Evolutionary conservation across 352 stramenopile species (phyloP).

Genomic region (Discostella stelligera): DNA sequence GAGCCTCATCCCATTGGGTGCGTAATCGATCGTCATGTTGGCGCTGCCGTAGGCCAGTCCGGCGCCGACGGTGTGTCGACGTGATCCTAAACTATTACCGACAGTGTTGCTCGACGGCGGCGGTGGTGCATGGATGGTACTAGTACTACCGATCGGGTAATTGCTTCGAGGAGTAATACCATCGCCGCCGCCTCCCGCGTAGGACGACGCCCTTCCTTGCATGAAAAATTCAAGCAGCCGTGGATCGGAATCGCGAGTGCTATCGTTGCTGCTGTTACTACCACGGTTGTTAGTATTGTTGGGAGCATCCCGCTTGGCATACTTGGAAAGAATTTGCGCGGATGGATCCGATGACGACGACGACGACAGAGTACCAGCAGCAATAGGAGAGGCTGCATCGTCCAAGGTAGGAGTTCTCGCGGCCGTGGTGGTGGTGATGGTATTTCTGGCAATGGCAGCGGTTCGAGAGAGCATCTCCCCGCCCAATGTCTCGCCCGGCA

Average conservation of each 20-base stretch:
- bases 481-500: conserved; percentile 19
- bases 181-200: not conserved
- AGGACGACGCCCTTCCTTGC: not conserved
- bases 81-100: not conserved
- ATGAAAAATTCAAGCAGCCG: not conserved
- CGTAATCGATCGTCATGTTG: conserved; percentile 3
- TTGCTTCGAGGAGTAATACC: not conserved
- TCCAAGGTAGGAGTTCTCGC: not conserved
- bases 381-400: not conserved
- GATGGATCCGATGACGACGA: conserved; percentile 2
- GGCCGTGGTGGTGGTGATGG: not conserved
- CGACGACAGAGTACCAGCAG: not conserved
- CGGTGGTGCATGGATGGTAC: not conserved
- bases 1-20: conserved; percentile 3
- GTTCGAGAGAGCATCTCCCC: conserved; percentile 18
- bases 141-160: too few relatives aligned
- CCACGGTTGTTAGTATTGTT: too few relatives aligned
- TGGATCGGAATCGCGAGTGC: not conserved
- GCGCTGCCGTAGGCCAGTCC: conserved; percentile 29
- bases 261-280: not conserved
- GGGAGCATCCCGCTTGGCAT: too few relatives aligned
- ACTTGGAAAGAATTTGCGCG: conserved; percentile 30
- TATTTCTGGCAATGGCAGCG: not conserved
- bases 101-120: not conserved
- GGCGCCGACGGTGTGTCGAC: conserved; percentile 20